Evolutionary conservation across 129 eudicot species (phyloP).

Genomic region (Artemisia argyi): DNA sequence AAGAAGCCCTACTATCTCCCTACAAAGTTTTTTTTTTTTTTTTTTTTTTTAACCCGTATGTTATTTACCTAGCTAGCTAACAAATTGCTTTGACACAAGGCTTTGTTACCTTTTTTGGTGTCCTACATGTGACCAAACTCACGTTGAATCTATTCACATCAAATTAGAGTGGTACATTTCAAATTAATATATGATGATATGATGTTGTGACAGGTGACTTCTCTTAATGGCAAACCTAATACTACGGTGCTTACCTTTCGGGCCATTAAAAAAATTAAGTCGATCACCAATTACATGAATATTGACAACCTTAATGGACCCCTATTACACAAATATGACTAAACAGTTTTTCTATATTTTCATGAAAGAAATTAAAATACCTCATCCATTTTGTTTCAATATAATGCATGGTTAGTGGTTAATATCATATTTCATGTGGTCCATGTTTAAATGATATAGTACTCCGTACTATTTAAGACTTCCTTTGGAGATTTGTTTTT

Average conservation of each 20-base stretch:
- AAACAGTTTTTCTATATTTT: not conserved
- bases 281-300: not conserved
- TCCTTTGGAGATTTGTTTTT: not conserved
- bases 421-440: not conserved
- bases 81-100: no score
- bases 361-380: not conserved
- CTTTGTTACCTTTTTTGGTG: no score
- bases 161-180: not conserved
- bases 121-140: not conserved
- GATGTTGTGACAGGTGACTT: not conserved
- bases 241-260: slow-evolving; percentile 15
- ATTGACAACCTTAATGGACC: slow-evolving; percentile 22
- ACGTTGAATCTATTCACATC: no score
- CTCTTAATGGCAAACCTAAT: slow-evolving; percentile 31
- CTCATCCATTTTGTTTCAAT: not conserved
- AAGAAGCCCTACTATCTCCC: no score
- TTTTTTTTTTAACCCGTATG: no score
- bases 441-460: not conserved
- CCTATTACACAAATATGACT: not conserved
- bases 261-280: slow-evolving; percentile 6
- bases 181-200: not conserved
- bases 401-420: slow-evolving; percentile 5
- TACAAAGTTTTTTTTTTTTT: no score
- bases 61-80: no score
- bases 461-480: no score